A percentile compares a stretch with the other conserved stretches of the same genome.
Conservation (phyloP, 495 filamentous ascomycete species). For the Podospora anserina region DNA sequence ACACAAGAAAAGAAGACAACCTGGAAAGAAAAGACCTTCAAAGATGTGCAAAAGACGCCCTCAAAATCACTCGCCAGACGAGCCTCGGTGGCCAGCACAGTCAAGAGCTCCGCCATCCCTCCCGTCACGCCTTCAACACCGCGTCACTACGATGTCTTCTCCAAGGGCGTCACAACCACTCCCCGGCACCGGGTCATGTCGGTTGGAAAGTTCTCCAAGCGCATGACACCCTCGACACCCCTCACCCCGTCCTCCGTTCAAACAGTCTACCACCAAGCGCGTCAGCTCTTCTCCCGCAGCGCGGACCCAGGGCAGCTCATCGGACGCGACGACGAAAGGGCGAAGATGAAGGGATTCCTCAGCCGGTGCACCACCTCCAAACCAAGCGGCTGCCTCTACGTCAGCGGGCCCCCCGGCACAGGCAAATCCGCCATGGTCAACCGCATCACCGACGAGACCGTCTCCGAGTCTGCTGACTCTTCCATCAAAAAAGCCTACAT, state of each 20-base stretch:
- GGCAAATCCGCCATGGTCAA: slow-evolving; percentile 92
- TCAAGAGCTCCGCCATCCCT: slow-evolving; percentile 22
- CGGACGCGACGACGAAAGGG: slow-evolving; percentile 76
- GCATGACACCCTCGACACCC: slow-evolving; percentile 57
- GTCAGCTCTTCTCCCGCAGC: slow-evolving; percentile 81
- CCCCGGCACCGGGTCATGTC: slow-evolving; percentile 51
- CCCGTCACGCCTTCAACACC: slow-evolving; percentile 66
- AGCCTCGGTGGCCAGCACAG: slow-evolving; percentile 18
- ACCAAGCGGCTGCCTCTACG: slow-evolving; percentile 83
- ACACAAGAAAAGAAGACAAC: not conserved
- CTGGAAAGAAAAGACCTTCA: slow-evolving; percentile 11
- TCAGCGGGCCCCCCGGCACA: slow-evolving; percentile 93
- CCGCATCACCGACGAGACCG: slow-evolving; percentile 64
- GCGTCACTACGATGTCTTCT: slow-evolving; percentile 53
- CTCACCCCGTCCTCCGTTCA: slow-evolving; percentile 59
- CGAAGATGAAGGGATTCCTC: slow-evolving; percentile 68
- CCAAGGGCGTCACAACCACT: slow-evolving; percentile 41
- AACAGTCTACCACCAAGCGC: slow-evolving; percentile 79
- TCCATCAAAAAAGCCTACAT: slow-evolving; percentile 67
- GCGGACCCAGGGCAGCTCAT: slow-evolving; percentile 71
- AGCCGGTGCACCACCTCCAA: slow-evolving; percentile 55
- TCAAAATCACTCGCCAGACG: slow-evolving; percentile 24
- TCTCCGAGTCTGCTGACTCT: slow-evolving; percentile 38
- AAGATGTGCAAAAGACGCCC: slow-evolving; percentile 29
- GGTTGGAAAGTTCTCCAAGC: slow-evolving; percentile 48